Conservation (phyloP, 2,329 filamentous ascomycete species). For the Xylaria multiplex region DNA sequence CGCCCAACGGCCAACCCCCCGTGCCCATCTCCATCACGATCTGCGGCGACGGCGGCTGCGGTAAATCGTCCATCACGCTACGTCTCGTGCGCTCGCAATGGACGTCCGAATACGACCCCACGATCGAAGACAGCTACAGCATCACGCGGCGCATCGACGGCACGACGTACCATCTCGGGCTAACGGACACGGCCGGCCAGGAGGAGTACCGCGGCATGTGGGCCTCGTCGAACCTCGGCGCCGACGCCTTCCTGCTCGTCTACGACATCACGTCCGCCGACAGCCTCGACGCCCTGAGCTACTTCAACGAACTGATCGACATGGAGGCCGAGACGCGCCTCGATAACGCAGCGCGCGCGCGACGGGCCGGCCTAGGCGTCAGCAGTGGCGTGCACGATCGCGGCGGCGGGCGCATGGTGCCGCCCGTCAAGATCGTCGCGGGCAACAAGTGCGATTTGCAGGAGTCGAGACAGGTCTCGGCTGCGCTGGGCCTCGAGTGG, state of each 20-base stretch:
- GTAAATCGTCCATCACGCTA: constrained; percentile 86
- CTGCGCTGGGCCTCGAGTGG: constrained; percentile 79
- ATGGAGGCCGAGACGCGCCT: constrained; percentile 78
- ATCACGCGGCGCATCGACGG: constrained; percentile 84
- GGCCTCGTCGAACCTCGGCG: constrained; percentile 79
- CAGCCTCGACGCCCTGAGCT: constrained; percentile 76
- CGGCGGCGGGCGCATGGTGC: constrained; percentile 62
- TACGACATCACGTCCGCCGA: constrained; percentile 83
- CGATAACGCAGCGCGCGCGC: constrained; percentile 68
- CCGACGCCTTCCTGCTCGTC: constrained; percentile 85
- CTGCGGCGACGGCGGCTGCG: constrained; percentile 85
- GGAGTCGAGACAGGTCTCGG: constrained; percentile 73
- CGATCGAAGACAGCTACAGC: constrained; percentile 85
- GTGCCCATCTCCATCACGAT: constrained; percentile 79
- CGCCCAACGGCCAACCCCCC: constrained; percentile 51
- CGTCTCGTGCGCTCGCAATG: constrained; percentile 84
- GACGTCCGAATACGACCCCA: constrained; percentile 85
- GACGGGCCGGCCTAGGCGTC: constrained; percentile 54
- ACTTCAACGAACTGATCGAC: constrained; percentile 85
- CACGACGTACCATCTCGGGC: constrained; percentile 78
- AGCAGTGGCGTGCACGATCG: constrained; percentile 45
- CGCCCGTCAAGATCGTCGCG: constrained; percentile 83
- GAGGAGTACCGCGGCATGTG: constrained; percentile 91
- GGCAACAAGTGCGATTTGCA: constrained; percentile 89
- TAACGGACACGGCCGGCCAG: constrained; percentile 89